phyloP scores from a whole-genome alignment of 768 basidiomycete genomes.

The Kwoniella mangroviensis region DNA sequence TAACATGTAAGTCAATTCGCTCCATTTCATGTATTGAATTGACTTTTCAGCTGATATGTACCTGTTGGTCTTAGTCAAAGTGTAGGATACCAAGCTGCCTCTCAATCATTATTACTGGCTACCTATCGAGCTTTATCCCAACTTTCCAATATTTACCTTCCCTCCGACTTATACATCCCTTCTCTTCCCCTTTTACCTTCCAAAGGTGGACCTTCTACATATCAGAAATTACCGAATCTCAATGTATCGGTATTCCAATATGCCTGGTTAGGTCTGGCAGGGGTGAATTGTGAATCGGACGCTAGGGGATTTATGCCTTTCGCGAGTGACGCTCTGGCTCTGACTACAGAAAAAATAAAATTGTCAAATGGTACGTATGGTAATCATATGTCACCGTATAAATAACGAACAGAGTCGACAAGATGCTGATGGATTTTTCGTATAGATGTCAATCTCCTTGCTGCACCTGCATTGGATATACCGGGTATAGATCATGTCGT shows the following conservation, averaged over 20 bases:
- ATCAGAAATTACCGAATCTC: conserved; percentile 25
- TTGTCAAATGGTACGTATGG: conserved; percentile 52
- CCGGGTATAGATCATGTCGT: conserved; percentile 40
- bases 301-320: conserved; percentile 29
- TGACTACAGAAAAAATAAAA: conserved; percentile 26
- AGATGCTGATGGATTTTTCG: not conserved
- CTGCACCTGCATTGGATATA: conserved; percentile 39
- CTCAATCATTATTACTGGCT: conserved; percentile 42
- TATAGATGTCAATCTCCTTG: conserved; percentile 54
- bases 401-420: too few relatives aligned
- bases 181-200: not conserved
- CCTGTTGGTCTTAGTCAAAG: conserved; percentile 32
- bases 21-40: not conserved
- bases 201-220: conserved; percentile 5
- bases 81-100: conserved; percentile 40
- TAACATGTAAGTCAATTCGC: conserved; percentile 47
- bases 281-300: conserved; percentile 35
- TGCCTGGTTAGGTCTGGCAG: conserved; percentile 55
- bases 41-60: conserved; percentile 2
- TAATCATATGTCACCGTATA: too few relatives aligned
- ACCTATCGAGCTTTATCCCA: conserved; percentile 43
- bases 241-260: conserved; percentile 36
- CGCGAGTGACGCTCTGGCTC: conserved; percentile 31
- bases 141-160: conserved; percentile 33
- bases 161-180: conserved; percentile 15